phyloP scores from a whole-genome alignment of 306 rosid genomes.

The Pyrus betulifolia region DNA sequence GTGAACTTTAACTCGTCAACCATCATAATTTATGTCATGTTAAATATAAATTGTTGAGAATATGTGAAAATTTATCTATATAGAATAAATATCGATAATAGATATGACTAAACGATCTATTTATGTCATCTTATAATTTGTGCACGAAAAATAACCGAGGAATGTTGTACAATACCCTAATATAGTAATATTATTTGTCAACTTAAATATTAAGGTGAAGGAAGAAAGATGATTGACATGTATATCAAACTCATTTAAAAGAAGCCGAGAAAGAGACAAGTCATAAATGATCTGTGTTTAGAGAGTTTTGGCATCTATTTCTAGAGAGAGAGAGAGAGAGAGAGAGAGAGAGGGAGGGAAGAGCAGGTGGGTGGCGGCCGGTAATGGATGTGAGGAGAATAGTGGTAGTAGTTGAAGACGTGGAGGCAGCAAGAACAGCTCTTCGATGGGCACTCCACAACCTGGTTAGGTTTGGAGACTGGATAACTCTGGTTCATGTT shows the following conservation, averaged over 20 bases:
- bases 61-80: background rate
- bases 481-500: slow-evolving; percentile 73
- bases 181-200: background rate
- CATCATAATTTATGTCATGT: no score
- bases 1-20: background rate
- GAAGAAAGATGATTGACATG: background rate
- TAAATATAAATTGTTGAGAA: no score
- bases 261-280: background rate
- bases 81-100: background rate
- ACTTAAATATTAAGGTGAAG: background rate
- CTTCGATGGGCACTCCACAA: slow-evolving; percentile 75
- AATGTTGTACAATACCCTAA: background rate
- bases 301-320: background rate
- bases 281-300: background rate
- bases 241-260: background rate
- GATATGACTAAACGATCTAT: no score
- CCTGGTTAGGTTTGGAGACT: slow-evolving; percentile 66
- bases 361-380: background rate
- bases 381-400: slow-evolving; percentile 76
- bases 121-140: background rate
- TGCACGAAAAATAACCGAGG: background rate
- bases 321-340: background rate
- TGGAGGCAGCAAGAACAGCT: slow-evolving; percentile 74
- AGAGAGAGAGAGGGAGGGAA: background rate
- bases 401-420: slow-evolving; percentile 81